Evolutionary conservation across 352 stramenopile genomes (phyloP).

Genomic region (Globisporangium iwayamae): DNA sequence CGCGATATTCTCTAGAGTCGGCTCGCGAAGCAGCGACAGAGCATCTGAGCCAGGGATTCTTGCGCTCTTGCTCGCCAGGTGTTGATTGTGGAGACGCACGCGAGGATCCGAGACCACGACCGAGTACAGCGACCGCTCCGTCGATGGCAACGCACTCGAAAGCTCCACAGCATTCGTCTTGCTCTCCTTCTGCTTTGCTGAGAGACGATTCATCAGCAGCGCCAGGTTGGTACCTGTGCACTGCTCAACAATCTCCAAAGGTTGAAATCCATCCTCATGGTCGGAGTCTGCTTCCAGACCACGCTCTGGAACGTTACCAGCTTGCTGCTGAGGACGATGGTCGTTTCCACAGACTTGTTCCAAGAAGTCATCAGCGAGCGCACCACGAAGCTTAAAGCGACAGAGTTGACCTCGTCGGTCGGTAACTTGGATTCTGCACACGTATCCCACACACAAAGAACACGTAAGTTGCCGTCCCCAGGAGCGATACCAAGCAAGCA

Average conservation of each 20-base stretch:
- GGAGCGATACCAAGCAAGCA: neutral
- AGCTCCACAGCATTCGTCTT: neutral
- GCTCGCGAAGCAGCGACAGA: conserved; percentile 56
- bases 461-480: neutral
- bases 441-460: neutral
- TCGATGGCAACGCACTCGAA: neutral
- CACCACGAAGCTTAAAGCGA: conserved; percentile 64
- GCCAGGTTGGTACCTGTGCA: conserved; percentile 14
- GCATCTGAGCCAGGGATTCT: neutral
- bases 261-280: conserved; percentile 48
- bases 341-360: conserved; percentile 16
- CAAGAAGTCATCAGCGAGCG: conserved; percentile 36
- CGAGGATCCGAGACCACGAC: conserved; percentile 47
- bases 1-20: conserved; percentile 21
- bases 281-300: conserved; percentile 32
- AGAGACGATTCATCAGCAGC: conserved; percentile 4
- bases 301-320: conserved; percentile 1
- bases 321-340: neutral
- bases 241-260: conserved; percentile 5
- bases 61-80: neutral
- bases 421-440: conserved; percentile 45
- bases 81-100: conserved; percentile 13
- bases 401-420: conserved; percentile 67
- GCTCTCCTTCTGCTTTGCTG: neutral
- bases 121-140: conserved; percentile 23